Evolutionary conservation across 2,329 filamentous ascomycete species (phyloP), one percentile per base, ranked within the genome.

Genomic region (Colletotrichum cuscutae): DNA sequence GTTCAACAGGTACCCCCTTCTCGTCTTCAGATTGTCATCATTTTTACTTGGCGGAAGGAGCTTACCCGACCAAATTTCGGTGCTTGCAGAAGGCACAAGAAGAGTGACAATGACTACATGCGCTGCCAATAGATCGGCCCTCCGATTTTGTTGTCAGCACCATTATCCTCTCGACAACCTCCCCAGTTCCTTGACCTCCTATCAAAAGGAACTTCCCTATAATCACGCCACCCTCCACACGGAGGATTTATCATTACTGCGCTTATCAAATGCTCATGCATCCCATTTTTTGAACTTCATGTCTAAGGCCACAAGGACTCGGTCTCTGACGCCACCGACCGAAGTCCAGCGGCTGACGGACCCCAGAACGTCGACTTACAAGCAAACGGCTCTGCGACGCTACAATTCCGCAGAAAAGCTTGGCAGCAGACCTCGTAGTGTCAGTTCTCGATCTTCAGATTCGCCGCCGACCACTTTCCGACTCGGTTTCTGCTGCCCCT

Each of bases 261-360:
- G n/a, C 59, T 32, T 2, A 1, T 54, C 35, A 9, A 53, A 13
- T n/a, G 9, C 22, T 49, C 24, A 65, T 65, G 70, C 37, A 19
- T 9, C 19, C 2, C 65, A 19, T 4, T 13, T 53, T 9, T 46
- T 63, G 37, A 65, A 5, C 15, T 37, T 24, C 70, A 74, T 74
- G 59, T 61, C 32, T 26, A 19, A 59, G 26, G 60, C 56, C 37
- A 30, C 35, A 24, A 53, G 37, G 30, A 57, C 59, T 54, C 73
- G 60, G 61, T 72, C 68, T 42, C 32, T 68, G 28, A 74, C 71
- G n/a, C 71, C 67, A 15, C 30, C 60, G 5, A 68, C 72, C 35
- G 73, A 74, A 58, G 63, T 62, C 46, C 67, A 56, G 19, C 73
- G 56, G 30, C 13, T 64, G 15, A 62, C 71, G 19, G 54, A 73